These are phyloP conservation scores for Lasiosphaeriaceae sp. DNA, from an alignment of 495 filamentous ascomycete species.

Conservation along the genomic window DNA sequence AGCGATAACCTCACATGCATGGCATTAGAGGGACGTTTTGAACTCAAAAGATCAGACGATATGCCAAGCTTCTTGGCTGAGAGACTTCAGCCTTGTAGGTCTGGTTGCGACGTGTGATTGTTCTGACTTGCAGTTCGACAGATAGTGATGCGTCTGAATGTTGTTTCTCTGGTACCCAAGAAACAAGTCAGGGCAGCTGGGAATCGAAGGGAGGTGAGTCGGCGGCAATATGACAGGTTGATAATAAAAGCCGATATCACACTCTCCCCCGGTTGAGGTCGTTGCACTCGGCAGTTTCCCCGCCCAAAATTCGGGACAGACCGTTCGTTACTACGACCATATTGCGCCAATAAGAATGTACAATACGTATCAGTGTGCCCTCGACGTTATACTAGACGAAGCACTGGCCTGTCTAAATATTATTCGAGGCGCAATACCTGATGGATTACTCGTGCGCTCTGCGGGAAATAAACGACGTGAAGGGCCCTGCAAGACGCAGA, in stretches of 20 bases:
- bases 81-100: background rate
- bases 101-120: too few species aligned
- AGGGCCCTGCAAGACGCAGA: too few species aligned
- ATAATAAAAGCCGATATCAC: background rate
- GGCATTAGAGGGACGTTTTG: slow-evolving; percentile 4
- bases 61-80: background rate
- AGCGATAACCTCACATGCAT: slow-evolving; percentile 10
- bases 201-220: background rate
- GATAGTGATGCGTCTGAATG: too few species aligned
- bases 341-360: background rate
- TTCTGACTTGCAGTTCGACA: too few species aligned
- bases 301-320: slow-evolving; percentile 5
- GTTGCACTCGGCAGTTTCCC: slow-evolving; percentile 12
- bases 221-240: background rate
- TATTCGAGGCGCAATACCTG: background rate
- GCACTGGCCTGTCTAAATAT: background rate
- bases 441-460: too few species aligned
- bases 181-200: too few species aligned
- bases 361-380: background rate
- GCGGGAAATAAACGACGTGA: too few species aligned
- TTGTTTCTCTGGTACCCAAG: too few species aligned
- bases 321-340: background rate
- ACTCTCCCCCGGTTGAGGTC: slow-evolving; percentile 5
- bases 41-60: slow-evolving; percentile 21
- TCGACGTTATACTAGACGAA: background rate